Base-by-base conservation (phyloP, 768 basidiomycete species). In the Cubamyces lactineus region DNA sequence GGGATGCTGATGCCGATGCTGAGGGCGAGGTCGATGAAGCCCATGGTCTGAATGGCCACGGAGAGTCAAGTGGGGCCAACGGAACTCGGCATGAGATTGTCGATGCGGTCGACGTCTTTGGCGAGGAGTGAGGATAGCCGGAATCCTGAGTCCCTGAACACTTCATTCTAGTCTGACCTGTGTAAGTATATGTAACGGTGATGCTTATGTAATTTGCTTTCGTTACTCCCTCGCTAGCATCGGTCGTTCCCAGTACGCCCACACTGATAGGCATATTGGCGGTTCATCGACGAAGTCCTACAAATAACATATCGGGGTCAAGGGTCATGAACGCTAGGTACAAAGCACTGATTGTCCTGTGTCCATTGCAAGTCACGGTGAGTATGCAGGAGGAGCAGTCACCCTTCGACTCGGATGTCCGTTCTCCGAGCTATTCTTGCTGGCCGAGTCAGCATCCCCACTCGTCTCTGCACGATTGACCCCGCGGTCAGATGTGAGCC, bases 1-100 rank as follows among this genome's bases (percentile, higher is more conserved):
- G 70, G 75, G 77, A 83, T 77, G 75, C 78, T 61, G 71, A 81
- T 46, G 76, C 73, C 8, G 71, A 81, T 42, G 75, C 72, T 4
- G 67, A 91, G 78, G 73, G 81, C n/a, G 86, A 71, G 45, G 48
- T 60, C 16, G 68, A 68, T 41, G 71, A 72, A 7, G 47, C 62
- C 26, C 12, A 16, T 16, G 64, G 47, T 5, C 23, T 49, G n/a
- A 67, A 59, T 16, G 57, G 49, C 1, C 41, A 52, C 21, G 56
- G 24, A 6, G 26, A 15, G 8, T 26, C 61, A 24, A 63, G 60
- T 5, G 50, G 42, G 13, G 46, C n/a, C 1, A 58, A 57, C 13
- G 55, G 58, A 2, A 38, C 50, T 11, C 28, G 53, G n/a, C 43
- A 59, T n/a, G 59, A 55, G 21, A 49, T 58, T 13, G 56, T 53